Conservation (phyloP, 2,329 filamentous ascomycete species). For the Ceratocystis huliohia region DNA sequence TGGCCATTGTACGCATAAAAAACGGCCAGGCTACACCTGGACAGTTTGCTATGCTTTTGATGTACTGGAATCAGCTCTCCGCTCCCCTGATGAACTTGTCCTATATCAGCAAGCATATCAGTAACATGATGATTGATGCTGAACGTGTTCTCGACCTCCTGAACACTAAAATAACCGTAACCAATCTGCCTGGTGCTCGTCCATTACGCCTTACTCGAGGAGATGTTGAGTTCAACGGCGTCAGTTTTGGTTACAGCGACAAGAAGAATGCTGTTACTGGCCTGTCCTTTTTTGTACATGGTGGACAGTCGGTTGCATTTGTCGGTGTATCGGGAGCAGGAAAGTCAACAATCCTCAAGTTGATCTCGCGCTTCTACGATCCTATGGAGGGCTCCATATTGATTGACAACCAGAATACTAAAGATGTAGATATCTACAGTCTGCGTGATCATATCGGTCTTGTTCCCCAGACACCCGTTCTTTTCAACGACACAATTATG, state of each 20-base stretch:
- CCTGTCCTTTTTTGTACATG: constrained; percentile 38
- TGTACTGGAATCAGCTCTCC: constrained; percentile 63
- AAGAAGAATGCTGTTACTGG: constrained; percentile 45
- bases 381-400: constrained; percentile 39
- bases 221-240: constrained; percentile 41
- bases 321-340: constrained; percentile 48
- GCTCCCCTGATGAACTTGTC: constrained; percentile 59
- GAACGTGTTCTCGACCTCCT: constrained; percentile 47
- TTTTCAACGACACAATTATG: constrained; percentile 47
- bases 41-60: constrained; percentile 57
- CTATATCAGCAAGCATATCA: constrained; percentile 42
- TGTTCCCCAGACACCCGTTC: constrained; percentile 42
- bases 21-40: constrained; percentile 48
- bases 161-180: constrained; percentile 43
- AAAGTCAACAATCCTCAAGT: constrained; percentile 45
- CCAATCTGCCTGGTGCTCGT: constrained; percentile 39
- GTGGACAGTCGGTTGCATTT: constrained; percentile 45
- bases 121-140: constrained; percentile 44
- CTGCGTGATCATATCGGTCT: constrained; percentile 43
- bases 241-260: constrained; percentile 47
- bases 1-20: constrained; percentile 54
- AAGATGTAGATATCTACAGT: constrained; percentile 39
- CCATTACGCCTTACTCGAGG: constrained; percentile 41
- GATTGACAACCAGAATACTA: constrained; percentile 46
- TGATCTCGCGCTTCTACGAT: constrained; percentile 49